phyloP scores from a whole-genome alignment of 768 basidiomycete species.

The Dacryopinax spathularia region DNA sequence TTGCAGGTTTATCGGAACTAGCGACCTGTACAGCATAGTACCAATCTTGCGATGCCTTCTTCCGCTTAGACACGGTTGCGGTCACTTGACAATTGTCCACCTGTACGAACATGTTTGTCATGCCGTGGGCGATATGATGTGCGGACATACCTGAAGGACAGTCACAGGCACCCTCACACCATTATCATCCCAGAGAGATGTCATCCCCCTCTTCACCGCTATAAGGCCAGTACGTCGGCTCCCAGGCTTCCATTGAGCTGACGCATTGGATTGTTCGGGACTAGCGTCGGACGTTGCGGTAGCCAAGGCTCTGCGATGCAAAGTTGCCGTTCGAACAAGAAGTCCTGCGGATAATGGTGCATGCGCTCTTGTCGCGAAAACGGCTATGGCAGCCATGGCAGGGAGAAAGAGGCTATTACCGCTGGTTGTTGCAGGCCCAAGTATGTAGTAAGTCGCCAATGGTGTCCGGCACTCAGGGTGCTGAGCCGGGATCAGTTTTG shows the following conservation, averaged over 20 bases:
- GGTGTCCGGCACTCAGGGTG: not conserved
- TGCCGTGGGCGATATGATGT: constrained; percentile 7
- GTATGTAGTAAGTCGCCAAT: no score
- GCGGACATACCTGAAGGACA: constrained; percentile 63
- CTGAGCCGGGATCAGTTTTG: not conserved
- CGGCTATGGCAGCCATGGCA: not conserved
- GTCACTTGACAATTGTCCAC: constrained; percentile 84
- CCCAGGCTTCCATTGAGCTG: constrained; percentile 64
- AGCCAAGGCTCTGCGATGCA: not conserved
- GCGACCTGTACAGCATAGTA: constrained; percentile 93
- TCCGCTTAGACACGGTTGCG: constrained; percentile 52
- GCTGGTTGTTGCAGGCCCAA: no score
- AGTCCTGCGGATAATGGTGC: not conserved
- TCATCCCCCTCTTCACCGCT: constrained; percentile 93
- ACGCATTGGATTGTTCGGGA: not conserved
- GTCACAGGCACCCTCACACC: constrained; percentile 84
- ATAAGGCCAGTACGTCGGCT: constrained; percentile 85
- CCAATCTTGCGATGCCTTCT: constrained; percentile 44
- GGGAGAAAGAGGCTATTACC: no score
- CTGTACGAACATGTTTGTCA: constrained; percentile 26
- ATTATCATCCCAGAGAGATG: constrained; percentile 78
- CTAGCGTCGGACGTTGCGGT: not conserved
- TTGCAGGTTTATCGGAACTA: constrained; percentile 56
- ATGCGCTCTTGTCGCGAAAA: not conserved
- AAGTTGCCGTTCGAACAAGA: not conserved